Evolutionary conservation across 331 rosid species (phyloP), one percentile per base, ranked within the genome.

Genomic region (Dryas integrifolia): DNA sequence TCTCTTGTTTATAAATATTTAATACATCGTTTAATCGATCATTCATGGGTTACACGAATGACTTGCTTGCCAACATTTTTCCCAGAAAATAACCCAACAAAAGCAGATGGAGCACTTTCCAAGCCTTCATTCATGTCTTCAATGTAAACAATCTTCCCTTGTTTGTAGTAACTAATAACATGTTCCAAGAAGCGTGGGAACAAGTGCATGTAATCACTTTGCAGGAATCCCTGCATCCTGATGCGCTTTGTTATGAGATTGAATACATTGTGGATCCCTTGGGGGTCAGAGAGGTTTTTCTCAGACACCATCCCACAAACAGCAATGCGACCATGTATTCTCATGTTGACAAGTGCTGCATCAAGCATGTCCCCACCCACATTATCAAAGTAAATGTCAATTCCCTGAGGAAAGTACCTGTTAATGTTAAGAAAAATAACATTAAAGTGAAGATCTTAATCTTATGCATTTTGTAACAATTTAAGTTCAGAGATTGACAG

Each of bases 281-380:
- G 75, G 26, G 97, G 89, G 62, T 83, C 63, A 18, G 96, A 82
- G 50, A 90, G 64, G 82, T 75, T 85, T 43, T 69, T 70, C 68
- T 88, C 86, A 82, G 98, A 92, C 68, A 90, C 86, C 90, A 82
- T 80, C 65, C 98, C 98, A 73, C 98, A 92, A 13, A 85, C 69
- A 9, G 97, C 92, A 77, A 92, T 85, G 53, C 97, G 86, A 49
- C 98, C 97, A 44, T 85, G 85, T 69, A 83, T 35, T 75, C 69
- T 90, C 98, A 92, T 92, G 93, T 90, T 90, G 16, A 84, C 73
- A 24, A 92, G 89, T 38, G 93, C 92, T 35, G 98, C 98, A 77
- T 88, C 98, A 65, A 92, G 97, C 84, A 86, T 87, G 21, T 87
- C 89, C 30, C 93, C 97, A 2, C 97, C 98, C 74, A 92, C 93